These are phyloP conservation scores for Fusarium albosuccineum DNA, from an alignment of 2,329 filamentous ascomycete species.

Conservation along the genomic window DNA sequence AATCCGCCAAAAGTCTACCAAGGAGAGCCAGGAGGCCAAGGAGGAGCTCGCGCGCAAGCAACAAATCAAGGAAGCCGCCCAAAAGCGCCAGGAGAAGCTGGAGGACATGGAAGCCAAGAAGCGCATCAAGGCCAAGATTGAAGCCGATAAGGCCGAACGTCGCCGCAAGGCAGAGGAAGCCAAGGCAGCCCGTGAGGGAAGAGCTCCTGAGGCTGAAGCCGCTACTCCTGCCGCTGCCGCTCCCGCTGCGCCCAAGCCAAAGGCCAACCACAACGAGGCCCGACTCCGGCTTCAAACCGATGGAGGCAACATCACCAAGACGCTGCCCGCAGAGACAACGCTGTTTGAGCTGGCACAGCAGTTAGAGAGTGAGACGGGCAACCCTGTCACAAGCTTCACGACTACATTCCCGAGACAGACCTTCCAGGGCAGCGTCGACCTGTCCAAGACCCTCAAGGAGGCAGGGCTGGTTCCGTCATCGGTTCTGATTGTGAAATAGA, in stretches of 20 bases:
- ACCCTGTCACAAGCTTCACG: conserved; percentile 80
- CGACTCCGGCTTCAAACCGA: conserved; percentile 84
- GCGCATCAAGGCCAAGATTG: conserved; percentile 92
- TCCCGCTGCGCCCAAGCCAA: conserved; percentile 68
- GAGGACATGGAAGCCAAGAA: conserved; percentile 89
- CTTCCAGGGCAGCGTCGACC: conserved; percentile 77
- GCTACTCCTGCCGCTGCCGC: conserved; percentile 62
- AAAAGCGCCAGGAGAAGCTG: conserved; percentile 88
- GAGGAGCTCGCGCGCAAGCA: conserved; percentile 91
- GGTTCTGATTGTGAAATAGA: conserved; percentile 80
- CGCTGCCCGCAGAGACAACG: conserved; percentile 88
- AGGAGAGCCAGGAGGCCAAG: conserved; percentile 88
- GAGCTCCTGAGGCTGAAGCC: conserved; percentile 61
- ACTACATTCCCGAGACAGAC: conserved; percentile 90
- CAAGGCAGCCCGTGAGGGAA: conserved; percentile 88
- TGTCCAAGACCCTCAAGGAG: conserved; percentile 93
- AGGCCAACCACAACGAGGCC: conserved; percentile 82
- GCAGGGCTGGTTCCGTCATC: conserved; percentile 90
- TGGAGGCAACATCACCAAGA: conserved; percentile 84
- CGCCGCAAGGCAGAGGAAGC: conserved; percentile 86
- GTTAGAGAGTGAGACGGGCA: conserved; percentile 77
- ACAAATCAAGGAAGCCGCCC: conserved; percentile 89
- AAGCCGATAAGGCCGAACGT: conserved; percentile 92
- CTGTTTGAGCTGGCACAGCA: conserved; percentile 91
- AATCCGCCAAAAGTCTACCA: conserved; percentile 88